These are phyloP conservation scores for Phylloporus sp. DNA, from an alignment of 768 basidiomycete genomes.

Conservation along the genomic window DNA sequence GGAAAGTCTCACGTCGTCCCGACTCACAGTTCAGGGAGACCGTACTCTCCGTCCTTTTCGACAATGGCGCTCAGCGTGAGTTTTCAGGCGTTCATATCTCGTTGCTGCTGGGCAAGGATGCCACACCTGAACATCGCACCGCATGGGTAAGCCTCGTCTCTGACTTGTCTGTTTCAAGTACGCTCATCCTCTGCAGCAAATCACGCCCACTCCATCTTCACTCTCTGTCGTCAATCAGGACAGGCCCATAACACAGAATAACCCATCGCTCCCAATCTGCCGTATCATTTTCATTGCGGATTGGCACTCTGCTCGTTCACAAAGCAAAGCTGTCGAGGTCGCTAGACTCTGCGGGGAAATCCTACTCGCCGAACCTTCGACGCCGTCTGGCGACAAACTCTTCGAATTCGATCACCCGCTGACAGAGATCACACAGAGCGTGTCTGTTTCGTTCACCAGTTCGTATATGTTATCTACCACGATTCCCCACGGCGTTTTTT, in stretches of 20 bases:
- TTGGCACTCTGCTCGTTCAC: not conserved
- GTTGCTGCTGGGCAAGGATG: not conserved
- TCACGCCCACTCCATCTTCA: not conserved
- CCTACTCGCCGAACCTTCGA: not conserved
- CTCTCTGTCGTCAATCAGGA: not conserved
- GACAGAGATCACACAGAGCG: conserved; percentile 9
- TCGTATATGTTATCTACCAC: not conserved
- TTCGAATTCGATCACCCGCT: conserved; percentile 8
- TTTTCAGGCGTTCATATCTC: not conserved
- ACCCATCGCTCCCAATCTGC: not conserved
- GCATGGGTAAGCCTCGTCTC: not conserved
- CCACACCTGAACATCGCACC: not conserved
- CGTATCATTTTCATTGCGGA: not conserved
- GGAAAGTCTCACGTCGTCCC: not conserved
- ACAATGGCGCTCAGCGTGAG: not conserved
- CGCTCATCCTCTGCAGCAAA: conserved; percentile 1
- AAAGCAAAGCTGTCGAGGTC: not conserved
- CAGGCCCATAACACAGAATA: not conserved
- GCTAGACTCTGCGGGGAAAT: conserved; percentile 3
- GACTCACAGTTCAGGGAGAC: not conserved
- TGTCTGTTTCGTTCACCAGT: conserved; percentile 12
- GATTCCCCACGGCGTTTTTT: not conserved
- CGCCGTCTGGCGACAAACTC: not conserved
- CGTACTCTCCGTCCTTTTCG: conserved; percentile 3
- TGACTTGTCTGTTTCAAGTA: conserved; percentile 1